Conservation (phyloP, 306 rosid genomes). For the Corylus americana region DNA sequence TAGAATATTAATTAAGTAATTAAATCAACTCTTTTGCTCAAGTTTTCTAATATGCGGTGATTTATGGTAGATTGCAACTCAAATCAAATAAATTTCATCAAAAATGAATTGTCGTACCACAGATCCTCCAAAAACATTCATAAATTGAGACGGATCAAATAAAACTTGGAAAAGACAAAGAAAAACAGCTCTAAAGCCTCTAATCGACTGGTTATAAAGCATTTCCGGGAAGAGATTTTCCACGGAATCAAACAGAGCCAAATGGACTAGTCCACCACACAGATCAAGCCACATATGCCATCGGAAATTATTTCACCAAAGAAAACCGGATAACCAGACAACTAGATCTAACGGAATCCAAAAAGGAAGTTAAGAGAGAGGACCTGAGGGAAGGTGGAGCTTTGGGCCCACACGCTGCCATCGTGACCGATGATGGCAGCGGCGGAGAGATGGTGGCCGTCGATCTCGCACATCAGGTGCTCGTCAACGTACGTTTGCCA, state of each 20-base stretch:
- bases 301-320: neutral
- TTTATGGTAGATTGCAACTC: neutral
- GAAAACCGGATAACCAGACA: neutral
- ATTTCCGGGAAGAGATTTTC: neutral
- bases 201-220: neutral
- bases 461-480: conserved; percentile 60
- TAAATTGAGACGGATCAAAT: neutral
- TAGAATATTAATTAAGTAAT: no score
- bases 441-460: conserved; percentile 49
- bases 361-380: neutral
- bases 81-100: neutral
- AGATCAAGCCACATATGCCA: neutral
- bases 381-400: conserved; percentile 55
- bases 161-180: neutral
- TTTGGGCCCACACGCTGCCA: conserved; percentile 60
- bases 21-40: no score
- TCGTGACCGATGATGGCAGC: conserved; percentile 61
- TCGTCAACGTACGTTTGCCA: conserved; percentile 69
- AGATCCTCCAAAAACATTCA: neutral
- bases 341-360: neutral
- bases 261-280: neutral
- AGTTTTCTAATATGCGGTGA: no score
- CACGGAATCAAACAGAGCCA: neutral
- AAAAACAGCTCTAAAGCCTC: neutral
- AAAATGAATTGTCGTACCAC: neutral